A percentile compares a stretch with the other conserved stretches of the same genome.
phyloP scores from a whole-genome alignment of 257 asterid species.

The Sherardia arvensis region DNA sequence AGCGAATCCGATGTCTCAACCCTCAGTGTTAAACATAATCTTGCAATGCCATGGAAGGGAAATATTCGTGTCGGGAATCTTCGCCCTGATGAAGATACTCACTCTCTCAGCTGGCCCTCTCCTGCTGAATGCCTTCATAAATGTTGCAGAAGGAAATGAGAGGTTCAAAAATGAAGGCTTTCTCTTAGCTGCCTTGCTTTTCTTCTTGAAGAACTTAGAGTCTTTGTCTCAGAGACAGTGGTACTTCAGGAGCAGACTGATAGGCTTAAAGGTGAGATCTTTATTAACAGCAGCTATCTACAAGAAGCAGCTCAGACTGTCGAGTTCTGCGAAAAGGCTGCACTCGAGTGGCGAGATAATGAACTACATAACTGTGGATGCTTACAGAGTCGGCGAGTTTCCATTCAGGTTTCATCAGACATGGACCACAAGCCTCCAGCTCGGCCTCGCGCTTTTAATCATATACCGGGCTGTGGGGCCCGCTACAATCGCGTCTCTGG shows the following conservation, averaged over 20 bases:
- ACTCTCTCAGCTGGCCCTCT: conserved; percentile 81
- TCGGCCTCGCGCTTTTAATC: conserved; percentile 59
- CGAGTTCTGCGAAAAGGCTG: conserved; percentile 55
- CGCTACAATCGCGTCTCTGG: conserved; percentile 71
- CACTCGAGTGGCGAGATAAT: conserved; percentile 88
- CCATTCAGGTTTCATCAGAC: conserved; percentile 88
- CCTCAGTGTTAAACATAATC: conserved; percentile 52
- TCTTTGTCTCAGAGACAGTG: conserved; percentile 85
- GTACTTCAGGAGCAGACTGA: conserved; percentile 66
- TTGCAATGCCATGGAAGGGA: conserved; percentile 53
- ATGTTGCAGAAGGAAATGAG: conserved; percentile 65
- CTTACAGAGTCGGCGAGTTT: conserved; percentile 82
- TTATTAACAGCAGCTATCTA: conserved; percentile 65
- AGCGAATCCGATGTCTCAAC: conserved; percentile 24
- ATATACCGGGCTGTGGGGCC: conserved; percentile 65
- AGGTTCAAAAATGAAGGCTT: conserved; percentile 57
- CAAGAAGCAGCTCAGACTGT: conserved; percentile 63
- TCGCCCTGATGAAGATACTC: conserved; percentile 55
- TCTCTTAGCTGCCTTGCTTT: conserved; percentile 50
- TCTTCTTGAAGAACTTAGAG: conserved; percentile 61
- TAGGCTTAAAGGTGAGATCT: conserved; percentile 65
- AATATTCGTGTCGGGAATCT: conserved; percentile 57
- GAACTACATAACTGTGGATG: conserved; percentile 81
- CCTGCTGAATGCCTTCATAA: conserved; percentile 72
- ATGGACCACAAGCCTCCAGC: conserved; percentile 82